Evolutionary conservation across 495 filamentous ascomycete species (phyloP).

Genomic region (Penicillium bovifimosum): DNA sequence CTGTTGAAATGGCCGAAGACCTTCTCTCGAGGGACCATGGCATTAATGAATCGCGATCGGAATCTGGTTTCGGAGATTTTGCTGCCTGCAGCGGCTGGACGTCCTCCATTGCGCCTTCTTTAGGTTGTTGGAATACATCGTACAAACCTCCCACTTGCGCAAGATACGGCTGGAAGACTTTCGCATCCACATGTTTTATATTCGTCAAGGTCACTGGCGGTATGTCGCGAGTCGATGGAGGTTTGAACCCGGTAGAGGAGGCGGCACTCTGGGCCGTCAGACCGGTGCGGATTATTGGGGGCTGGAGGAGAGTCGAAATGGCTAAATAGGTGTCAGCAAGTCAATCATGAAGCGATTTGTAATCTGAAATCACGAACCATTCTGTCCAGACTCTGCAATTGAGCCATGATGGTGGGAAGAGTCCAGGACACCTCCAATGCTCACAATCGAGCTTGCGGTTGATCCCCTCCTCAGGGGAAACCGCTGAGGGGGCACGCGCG

Average conservation of each 20-base stretch:
- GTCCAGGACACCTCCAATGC: slow-evolving; percentile 71
- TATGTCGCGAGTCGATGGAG: slow-evolving; percentile 88
- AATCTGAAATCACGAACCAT: slow-evolving; percentile 48
- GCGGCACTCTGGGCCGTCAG: slow-evolving; percentile 68
- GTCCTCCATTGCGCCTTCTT: slow-evolving; percentile 57
- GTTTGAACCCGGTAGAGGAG: slow-evolving; percentile 63
- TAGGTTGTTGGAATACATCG: slow-evolving; percentile 74
- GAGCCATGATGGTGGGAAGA: slow-evolving; percentile 53
- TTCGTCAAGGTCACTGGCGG: slow-evolving; percentile 91
- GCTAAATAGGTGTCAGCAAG: slow-evolving; percentile 41
- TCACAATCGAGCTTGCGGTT: slow-evolving; percentile 79
- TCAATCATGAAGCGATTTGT: slow-evolving; percentile 2
- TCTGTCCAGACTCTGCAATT: slow-evolving; percentile 71
- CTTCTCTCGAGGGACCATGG: slow-evolving; percentile 37
- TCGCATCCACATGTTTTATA: slow-evolving; percentile 72
- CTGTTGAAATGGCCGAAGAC: slow-evolving; percentile 31
- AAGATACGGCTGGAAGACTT: slow-evolving; percentile 78
- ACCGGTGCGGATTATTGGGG: slow-evolving; percentile 84
- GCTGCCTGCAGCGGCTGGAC: slow-evolving; percentile 24
- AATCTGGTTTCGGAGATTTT: slow-evolving; percentile 33
- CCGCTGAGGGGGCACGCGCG: slow-evolving; percentile 38
- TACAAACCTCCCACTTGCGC: slow-evolving; percentile 75
- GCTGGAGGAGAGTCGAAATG: slow-evolving; percentile 88
- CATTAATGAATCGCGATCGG: slow-evolving; percentile 31
- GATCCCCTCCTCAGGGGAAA: slow-evolving; percentile 65